Conservation (phyloP, 495 filamentous ascomycete genomes). For the Lasiosphaeria ovina region DNA sequence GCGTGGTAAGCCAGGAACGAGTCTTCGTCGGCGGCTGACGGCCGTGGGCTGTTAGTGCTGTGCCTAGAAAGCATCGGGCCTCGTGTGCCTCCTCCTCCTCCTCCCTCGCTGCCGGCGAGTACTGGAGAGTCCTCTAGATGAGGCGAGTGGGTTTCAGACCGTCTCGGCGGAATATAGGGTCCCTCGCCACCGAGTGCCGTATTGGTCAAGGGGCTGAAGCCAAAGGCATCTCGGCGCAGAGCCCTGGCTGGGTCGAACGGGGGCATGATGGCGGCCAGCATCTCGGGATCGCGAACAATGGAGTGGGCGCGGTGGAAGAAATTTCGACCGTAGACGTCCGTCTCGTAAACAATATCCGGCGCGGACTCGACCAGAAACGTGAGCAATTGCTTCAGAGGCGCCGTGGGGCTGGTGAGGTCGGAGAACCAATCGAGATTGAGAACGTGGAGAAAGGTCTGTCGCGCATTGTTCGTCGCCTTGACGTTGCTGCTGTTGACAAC, state of each 20-base stretch:
- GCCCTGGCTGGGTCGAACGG: conserved; percentile 13
- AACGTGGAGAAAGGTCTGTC: conserved; percentile 50
- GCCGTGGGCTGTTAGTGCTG: background rate
- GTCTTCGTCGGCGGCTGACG: conserved; percentile 11
- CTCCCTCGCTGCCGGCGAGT: background rate
- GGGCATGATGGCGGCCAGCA: conserved; percentile 14
- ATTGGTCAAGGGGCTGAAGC: conserved; percentile 20
- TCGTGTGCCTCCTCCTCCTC: too few species aligned
- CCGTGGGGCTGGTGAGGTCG: conserved; percentile 12
- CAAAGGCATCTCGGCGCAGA: conserved; percentile 39
- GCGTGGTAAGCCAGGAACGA: conserved; percentile 30
- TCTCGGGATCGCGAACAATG: conserved; percentile 16
- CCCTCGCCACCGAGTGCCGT: background rate
- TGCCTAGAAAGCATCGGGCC: too few species aligned
- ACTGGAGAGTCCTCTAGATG: background rate
- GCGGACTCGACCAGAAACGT: conserved; percentile 17
- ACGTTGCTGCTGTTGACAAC: conserved; percentile 17
- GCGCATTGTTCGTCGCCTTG: conserved; percentile 35
- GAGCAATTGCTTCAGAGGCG: conserved; percentile 31
- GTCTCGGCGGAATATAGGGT: conserved; percentile 19
- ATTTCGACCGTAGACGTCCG: conserved; percentile 46
- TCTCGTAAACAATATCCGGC: conserved; percentile 34
- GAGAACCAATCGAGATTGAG: conserved; percentile 40
- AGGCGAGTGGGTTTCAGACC: conserved; percentile 9
- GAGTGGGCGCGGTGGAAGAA: conserved; percentile 42